Conservation (phyloP, 2,329 filamentous ascomycete genomes). For the Kalmusia sp. region DNA sequence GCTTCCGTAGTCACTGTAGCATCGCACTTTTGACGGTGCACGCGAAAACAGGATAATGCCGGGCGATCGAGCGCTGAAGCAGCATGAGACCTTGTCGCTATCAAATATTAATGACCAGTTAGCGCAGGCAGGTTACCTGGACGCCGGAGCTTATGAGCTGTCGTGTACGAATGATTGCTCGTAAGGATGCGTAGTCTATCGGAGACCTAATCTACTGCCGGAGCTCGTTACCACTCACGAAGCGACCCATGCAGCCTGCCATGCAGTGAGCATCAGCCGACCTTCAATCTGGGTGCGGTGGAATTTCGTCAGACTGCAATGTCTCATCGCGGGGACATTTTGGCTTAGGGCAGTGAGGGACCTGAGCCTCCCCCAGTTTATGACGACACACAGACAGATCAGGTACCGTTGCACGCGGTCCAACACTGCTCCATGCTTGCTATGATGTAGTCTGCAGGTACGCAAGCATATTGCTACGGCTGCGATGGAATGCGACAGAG, state of each 20-base stretch:
- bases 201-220: constrained; percentile 24
- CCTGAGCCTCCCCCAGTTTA: background rate
- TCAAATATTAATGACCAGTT: constrained; percentile 6
- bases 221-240: constrained; percentile 14
- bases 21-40: constrained; percentile 22
- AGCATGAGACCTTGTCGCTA: background rate
- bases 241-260: background rate
- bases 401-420: background rate
- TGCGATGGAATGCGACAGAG: too few species aligned
- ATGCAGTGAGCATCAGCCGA: constrained; percentile 5
- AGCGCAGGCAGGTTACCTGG: constrained; percentile 20
- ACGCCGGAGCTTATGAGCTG: constrained; percentile 18
- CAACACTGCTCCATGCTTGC: background rate
- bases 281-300: background rate
- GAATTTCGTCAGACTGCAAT: background rate
- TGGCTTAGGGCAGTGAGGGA: background rate
- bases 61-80: constrained; percentile 12
- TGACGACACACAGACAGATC: background rate
- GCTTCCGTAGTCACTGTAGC: constrained; percentile 30
- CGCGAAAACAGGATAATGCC: constrained; percentile 16
- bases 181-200: constrained; percentile 20
- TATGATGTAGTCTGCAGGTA: background rate
- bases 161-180: constrained; percentile 12
- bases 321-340: background rate
- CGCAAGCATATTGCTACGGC: background rate